Conservation (phyloP, 257 asterid genomes). For the Gentiana straminea region DNA sequence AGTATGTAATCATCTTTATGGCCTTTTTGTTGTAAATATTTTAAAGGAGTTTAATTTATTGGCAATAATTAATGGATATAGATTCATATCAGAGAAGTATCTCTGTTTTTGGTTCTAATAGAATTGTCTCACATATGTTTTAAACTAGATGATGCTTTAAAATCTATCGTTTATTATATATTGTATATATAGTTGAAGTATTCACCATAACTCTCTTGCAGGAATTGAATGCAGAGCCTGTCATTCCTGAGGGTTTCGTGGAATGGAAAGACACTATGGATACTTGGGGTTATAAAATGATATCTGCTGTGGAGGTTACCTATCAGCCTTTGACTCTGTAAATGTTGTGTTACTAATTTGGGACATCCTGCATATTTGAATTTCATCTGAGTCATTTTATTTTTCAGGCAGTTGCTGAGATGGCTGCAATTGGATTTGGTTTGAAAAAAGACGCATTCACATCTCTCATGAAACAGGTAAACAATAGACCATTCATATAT, state of each 20-base stretch:
- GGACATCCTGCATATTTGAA: neutral
- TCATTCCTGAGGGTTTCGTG: slow-evolving; percentile 87
- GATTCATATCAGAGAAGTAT: too few species aligned
- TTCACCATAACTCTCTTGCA: slow-evolving; percentile 11
- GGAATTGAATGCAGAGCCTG: slow-evolving; percentile 97
- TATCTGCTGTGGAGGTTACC: slow-evolving; percentile 74
- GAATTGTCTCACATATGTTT: too few species aligned
- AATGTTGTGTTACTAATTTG: slow-evolving; percentile 2
- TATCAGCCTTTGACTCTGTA: slow-evolving; percentile 6
- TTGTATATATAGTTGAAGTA: slow-evolving; percentile 12
- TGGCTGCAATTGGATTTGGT: slow-evolving; percentile 98
- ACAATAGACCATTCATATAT: neutral
- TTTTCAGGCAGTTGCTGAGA: slow-evolving; percentile 82
- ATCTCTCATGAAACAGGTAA: slow-evolving; percentile 91
- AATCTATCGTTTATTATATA: too few species aligned
- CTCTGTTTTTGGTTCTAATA: too few species aligned
- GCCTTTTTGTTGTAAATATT: too few species aligned
- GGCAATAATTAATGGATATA: too few species aligned
- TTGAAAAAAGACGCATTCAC: slow-evolving; percentile 85
- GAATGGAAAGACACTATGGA: slow-evolving; percentile 93
- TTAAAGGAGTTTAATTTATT: too few species aligned
- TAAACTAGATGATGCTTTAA: too few species aligned
- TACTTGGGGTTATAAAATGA: slow-evolving; percentile 91
- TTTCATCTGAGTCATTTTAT: slow-evolving; percentile 6
- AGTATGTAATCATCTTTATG: too few species aligned